These are phyloP conservation scores for Myotisia sp. DNA, from an alignment of 2,329 filamentous ascomycete species.

Conservation along the genomic window DNA sequence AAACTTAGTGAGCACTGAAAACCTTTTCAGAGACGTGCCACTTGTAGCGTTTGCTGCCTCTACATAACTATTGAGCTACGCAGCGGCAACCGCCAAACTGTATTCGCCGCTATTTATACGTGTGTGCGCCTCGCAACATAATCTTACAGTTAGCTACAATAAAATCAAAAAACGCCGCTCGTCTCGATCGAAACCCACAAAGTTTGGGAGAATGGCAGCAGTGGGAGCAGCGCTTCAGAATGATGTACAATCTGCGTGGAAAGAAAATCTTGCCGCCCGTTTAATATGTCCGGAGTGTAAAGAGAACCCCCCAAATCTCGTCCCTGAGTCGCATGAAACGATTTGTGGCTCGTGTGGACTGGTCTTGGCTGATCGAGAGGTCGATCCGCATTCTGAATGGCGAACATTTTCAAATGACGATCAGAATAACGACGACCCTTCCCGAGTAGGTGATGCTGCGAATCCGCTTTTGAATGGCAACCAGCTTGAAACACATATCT, in stretches of 20 bases:
- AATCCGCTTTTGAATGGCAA: constrained; percentile 83
- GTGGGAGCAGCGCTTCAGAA: constrained; percentile 30
- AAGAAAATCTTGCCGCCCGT: constrained; percentile 73
- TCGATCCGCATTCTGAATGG: constrained; percentile 96
- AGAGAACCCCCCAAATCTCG: constrained; percentile 81
- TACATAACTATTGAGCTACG: constrained; percentile 4
- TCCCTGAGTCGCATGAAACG: constrained; percentile 86
- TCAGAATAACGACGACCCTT: constrained; percentile 88
- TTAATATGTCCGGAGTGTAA: constrained; percentile 84
- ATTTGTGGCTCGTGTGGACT: constrained; percentile 86
- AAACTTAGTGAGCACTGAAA: neutral
- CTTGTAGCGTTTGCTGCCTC: constrained; percentile 11
- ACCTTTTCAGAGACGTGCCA: constrained; percentile 15
- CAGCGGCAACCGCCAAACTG: constrained; percentile 41
- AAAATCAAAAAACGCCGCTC: constrained; percentile 31
- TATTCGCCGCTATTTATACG: constrained; percentile 58
- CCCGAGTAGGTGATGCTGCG: constrained; percentile 87
- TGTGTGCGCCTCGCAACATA: constrained; percentile 37
- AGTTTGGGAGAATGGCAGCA: constrained; percentile 23
- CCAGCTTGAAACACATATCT: constrained; percentile 77
- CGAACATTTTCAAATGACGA: constrained; percentile 98
- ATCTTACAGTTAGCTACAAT: constrained; percentile 31
- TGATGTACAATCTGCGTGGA: constrained; percentile 40
- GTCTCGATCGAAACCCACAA: constrained; percentile 18
- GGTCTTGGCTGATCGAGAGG: constrained; percentile 77